Evolutionary conservation across 106 monocot genomes (phyloP).

Genomic region (Acanthochlamys bracteata): DNA sequence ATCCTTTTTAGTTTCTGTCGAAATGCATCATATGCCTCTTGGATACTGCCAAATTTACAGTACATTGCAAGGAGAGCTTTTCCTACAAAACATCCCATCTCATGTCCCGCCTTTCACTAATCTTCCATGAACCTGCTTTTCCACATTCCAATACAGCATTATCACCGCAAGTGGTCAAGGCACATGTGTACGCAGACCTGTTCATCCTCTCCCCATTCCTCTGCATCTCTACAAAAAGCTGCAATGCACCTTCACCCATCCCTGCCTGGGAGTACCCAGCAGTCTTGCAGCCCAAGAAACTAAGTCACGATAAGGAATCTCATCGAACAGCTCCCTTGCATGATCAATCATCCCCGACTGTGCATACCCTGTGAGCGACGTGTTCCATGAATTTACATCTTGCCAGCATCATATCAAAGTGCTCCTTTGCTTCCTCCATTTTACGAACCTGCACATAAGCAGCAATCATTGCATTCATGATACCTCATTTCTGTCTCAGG

Average conservation of each 20-base stretch:
- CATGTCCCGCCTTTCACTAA: slow-evolving; percentile 61
- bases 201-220: slow-evolving; percentile 32
- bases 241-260: slow-evolving; percentile 39
- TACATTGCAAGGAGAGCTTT: slow-evolving; percentile 75
- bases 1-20: slow-evolving; percentile 49
- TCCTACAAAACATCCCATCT: slow-evolving; percentile 60
- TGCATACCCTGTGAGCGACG: slow-evolving; percentile 51
- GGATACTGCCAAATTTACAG: slow-evolving; percentile 60
- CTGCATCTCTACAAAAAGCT: slow-evolving; percentile 48
- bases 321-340: slow-evolving; percentile 33
- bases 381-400: slow-evolving; percentile 58
- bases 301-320: slow-evolving; percentile 37
- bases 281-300: slow-evolving; percentile 67
- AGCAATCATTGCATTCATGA: slow-evolving; percentile 66
- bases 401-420: slow-evolving; percentile 54
- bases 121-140: slow-evolving; percentile 60
- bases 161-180: slow-evolving; percentile 62
- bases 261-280: slow-evolving; percentile 54
- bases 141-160: slow-evolving; percentile 52
- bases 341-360: slow-evolving; percentile 36
- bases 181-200: slow-evolving; percentile 49
- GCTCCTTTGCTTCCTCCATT: slow-evolving; percentile 26
- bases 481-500: slow-evolving; percentile 42
- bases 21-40: slow-evolving; percentile 49
- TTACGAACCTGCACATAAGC: slow-evolving; percentile 34